A percentile compares a stretch with the other conserved stretches of the same genome.
Conservation (phyloP, 2,329 filamentous ascomycete species). For the Nemania sp. region DNA sequence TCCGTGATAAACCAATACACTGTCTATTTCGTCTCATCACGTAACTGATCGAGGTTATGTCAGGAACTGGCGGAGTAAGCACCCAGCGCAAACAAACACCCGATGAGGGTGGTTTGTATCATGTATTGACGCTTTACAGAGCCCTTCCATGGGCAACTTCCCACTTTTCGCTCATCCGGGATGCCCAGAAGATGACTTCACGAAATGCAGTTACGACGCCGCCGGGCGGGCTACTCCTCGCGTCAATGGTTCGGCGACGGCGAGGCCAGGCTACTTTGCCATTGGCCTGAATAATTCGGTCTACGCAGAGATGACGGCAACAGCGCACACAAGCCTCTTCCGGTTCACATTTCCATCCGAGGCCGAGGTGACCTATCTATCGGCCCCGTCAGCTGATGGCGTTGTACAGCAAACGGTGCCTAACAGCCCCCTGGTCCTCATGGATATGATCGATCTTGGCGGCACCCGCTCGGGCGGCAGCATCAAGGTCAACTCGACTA, state of each 20-base stretch:
- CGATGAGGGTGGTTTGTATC: not conserved
- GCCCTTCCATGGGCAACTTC: slow-evolving; percentile 57
- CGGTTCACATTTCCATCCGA: slow-evolving; percentile 58
- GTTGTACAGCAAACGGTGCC: slow-evolving; percentile 33
- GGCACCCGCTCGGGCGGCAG: slow-evolving; percentile 54
- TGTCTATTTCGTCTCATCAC: not conserved
- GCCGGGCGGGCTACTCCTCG: slow-evolving; percentile 53
- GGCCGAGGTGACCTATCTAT: slow-evolving; percentile 28
- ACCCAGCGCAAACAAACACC: not conserved
- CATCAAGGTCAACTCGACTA: slow-evolving; percentile 54
- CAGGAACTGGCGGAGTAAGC: slow-evolving; percentile 43
- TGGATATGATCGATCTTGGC: slow-evolving; percentile 64
- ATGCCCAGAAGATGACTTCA: slow-evolving; percentile 52
- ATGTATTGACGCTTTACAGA: slow-evolving; percentile 33
- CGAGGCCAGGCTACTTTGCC: slow-evolving; percentile 64
- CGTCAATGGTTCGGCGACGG: slow-evolving; percentile 54
- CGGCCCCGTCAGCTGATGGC: slow-evolving; percentile 19
- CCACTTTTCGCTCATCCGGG: slow-evolving; percentile 57
- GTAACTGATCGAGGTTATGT: slow-evolving; percentile 1
- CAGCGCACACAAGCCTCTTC: slow-evolving; percentile 62
- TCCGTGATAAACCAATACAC: not conserved
- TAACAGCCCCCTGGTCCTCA: slow-evolving; percentile 59
- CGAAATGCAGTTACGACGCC: slow-evolving; percentile 56
- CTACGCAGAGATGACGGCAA: slow-evolving; percentile 64
- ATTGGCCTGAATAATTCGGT: slow-evolving; percentile 61